Evolutionary conservation across 805 yeast genomes (phyloP).

Genomic region (Babjeviella inositovora): DNA sequence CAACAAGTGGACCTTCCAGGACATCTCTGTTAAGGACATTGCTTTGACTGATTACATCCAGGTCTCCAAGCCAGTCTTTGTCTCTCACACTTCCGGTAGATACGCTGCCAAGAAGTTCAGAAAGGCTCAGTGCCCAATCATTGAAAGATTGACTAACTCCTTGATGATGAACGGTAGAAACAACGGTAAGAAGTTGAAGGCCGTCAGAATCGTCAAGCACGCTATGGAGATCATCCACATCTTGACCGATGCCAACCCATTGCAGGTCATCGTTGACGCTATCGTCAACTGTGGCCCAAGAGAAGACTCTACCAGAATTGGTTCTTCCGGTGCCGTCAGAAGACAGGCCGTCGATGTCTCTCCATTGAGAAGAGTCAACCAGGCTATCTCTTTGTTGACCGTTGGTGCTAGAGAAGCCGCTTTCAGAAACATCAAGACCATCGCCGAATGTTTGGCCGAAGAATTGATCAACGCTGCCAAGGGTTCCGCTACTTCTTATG

Average conservation of each 20-base stretch:
- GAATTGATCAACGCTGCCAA: constrained; percentile 99
- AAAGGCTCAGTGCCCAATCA: constrained; percentile 98
- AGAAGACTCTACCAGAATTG: constrained; percentile 99
- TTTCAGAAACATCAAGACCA: constrained; percentile 99
- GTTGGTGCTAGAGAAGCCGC: constrained; percentile 99
- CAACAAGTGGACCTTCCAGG: constrained; percentile 99
- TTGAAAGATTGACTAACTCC: constrained; percentile 99
- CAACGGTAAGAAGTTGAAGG: constrained; percentile 99
- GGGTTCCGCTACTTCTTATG: constrained; percentile 99
- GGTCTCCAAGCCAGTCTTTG: constrained; percentile 94
- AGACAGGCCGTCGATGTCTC: constrained; percentile 99
- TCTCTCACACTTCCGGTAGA: constrained; percentile 99
- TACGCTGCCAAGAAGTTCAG: constrained; percentile 99
- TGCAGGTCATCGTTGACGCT: constrained; percentile 98
- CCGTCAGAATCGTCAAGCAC: constrained; percentile 99
- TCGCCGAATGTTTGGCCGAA: constrained; percentile 99
- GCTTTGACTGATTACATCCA: constrained; percentile 97
- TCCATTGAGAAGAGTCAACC: constrained; percentile 99
- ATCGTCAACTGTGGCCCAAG: constrained; percentile 99
- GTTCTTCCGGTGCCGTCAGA: constrained; percentile 99
- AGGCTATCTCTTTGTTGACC: constrained; percentile 94
- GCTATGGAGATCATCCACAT: constrained; percentile 95
- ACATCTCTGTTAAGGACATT: constrained; percentile 93
- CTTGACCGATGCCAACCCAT: constrained; percentile 97
- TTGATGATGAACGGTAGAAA: constrained; percentile 99